Base-by-base conservation (phyloP, 352 stramenopile species). In the Pythium sp. region DNA sequence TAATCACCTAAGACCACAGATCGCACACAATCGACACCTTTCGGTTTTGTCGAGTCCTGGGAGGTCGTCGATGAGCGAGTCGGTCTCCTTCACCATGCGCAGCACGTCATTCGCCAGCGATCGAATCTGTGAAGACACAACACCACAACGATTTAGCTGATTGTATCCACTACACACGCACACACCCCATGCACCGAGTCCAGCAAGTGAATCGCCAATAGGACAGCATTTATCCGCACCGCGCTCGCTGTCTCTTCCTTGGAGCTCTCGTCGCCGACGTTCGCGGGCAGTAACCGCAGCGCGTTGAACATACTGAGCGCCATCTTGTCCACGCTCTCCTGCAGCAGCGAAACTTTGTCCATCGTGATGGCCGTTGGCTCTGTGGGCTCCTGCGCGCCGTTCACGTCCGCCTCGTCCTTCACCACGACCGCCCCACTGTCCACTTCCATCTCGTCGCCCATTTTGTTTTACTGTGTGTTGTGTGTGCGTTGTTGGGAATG, bases 251-350 rank as follows among this genome's bases (percentile, higher is more conserved):
- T 87, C 56, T 90, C 85, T 56, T 91, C 77, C 18, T 70, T 81
- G 24, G 73, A 77, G 53, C 58, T 70, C 53, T 81, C 72, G 30
- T 89, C 85, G 62, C 76, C 76, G 18, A 76, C 66, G n/a, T 68
- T 75, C 58, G 82, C 73, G 14, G 87, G 87, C 36, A 95, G 70
- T 46, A 95, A 66, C 4, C 87, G 86, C 71, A 95, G 74, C 24
- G 87, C 87, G 69, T 95, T 94, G 74, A 95, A 95, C 87, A 95
- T 95, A 55, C 84, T 90, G 34, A 95, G 75, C 73, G 87, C 79
- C 86, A 90, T 93, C 66, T 90, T 86, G 69, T 95, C 87, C 55
- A 95, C 82, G 72, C 87, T 94, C 58, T 91, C 82, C 76, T 95
- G 87, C 61, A 95, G 79, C 68, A 90, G 64, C 67, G 87, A 87